These are phyloP conservation scores for Starmerella lactis-condensi DNA, from an alignment of 805 yeast species.

Conservation along the genomic window DNA sequence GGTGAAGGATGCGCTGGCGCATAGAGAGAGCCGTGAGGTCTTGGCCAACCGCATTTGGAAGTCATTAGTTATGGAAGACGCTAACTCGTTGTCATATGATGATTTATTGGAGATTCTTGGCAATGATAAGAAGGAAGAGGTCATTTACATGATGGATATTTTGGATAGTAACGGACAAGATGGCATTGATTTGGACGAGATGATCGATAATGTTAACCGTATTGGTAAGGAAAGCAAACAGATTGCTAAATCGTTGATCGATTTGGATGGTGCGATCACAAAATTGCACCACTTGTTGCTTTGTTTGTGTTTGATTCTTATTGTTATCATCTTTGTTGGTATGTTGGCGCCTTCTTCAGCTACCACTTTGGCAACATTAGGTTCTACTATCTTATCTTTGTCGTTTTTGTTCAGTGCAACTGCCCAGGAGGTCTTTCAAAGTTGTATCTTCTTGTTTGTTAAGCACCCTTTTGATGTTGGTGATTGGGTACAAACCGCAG, in stretches of 20 bases:
- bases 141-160: slow-evolving; percentile 19
- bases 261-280: slow-evolving; percentile 25
- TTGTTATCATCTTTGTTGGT: slow-evolving; percentile 25
- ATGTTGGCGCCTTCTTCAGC: slow-evolving; percentile 26
- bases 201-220: slow-evolving; percentile 20
- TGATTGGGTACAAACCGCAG: slow-evolving; percentile 22
- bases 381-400: slow-evolving; percentile 24
- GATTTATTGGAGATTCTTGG: slow-evolving; percentile 24
- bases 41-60: slow-evolving; percentile 27
- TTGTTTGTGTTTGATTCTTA: slow-evolving; percentile 20
- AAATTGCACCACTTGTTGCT: slow-evolving; percentile 24
- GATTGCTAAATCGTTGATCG: slow-evolving; percentile 23
- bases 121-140: slow-evolving; percentile 19
- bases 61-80: slow-evolving; percentile 25
- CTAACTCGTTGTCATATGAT: slow-evolving; percentile 19
- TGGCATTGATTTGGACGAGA: slow-evolving; percentile 24
- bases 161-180: slow-evolving; percentile 24
- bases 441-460: slow-evolving; percentile 26
- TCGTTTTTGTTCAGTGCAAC: slow-evolving; percentile 25
- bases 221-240: slow-evolving; percentile 23
- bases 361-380: slow-evolving; percentile 26
- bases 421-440: slow-evolving; percentile 24
- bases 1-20: slow-evolving; percentile 22
- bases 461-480: slow-evolving; percentile 29
- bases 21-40: slow-evolving; percentile 17